These are phyloP conservation scores for Lentinula guzmanii DNA, from an alignment of 768 basidiomycete species.

Conservation along the genomic window DNA sequence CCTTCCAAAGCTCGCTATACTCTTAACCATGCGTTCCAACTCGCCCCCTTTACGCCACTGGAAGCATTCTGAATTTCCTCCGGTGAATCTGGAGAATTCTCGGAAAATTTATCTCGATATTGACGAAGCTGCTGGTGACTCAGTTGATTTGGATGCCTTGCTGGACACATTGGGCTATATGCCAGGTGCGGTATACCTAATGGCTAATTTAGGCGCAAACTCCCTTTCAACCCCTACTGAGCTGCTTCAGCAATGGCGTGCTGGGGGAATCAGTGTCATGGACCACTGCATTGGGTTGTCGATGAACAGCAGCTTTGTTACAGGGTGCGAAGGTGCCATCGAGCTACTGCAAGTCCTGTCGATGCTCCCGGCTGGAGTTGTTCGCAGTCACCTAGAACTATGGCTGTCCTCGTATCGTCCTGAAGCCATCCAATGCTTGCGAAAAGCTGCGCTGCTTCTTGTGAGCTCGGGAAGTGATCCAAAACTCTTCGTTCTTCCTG, in stretches of 20 bases:
- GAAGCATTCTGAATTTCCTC: slow-evolving; percentile 11
- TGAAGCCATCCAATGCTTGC: neutral
- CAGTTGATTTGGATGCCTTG: slow-evolving; percentile 16
- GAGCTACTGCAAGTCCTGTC: neutral
- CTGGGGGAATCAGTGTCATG: neutral
- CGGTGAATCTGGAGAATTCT: slow-evolving; percentile 14
- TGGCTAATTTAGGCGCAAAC: slow-evolving; percentile 18
- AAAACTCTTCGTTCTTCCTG: neutral
- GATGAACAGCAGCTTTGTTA: neutral
- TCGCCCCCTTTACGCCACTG: slow-evolving; percentile 21
- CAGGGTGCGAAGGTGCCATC: neutral
- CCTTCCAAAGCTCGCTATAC: slow-evolving; percentile 21
- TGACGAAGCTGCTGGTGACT: slow-evolving; percentile 13
- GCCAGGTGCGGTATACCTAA: slow-evolving; percentile 27
- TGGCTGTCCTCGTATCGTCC: neutral
- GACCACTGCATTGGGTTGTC: neutral
- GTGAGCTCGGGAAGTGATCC: neutral
- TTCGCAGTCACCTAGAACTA: neutral
- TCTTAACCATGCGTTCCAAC: slow-evolving; percentile 28
- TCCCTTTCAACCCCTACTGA: neutral
- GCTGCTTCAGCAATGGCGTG: neutral
- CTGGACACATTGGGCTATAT: slow-evolving; percentile 20
- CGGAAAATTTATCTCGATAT: slow-evolving; percentile 15
- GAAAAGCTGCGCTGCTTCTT: neutral
- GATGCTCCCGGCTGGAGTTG: neutral